Evolutionary conservation across 2,329 filamentous ascomycete species (phyloP), one percentile per base, ranked within the genome.

Genomic region (Scytalidium sp.): DNA sequence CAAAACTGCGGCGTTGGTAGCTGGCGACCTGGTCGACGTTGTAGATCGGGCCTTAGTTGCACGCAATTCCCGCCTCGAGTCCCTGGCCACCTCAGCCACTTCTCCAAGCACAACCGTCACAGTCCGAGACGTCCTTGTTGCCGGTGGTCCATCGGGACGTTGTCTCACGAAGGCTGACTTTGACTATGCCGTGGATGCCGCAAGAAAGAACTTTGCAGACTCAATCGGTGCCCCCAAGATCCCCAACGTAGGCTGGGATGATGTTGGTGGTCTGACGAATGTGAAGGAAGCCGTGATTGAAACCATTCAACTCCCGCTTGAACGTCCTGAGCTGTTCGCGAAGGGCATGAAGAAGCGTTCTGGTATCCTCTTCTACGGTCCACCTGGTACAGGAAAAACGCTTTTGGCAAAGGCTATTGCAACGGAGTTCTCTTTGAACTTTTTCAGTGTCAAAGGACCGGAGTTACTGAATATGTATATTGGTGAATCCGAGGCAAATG

Each of bases 331-430:
- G 67, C 79, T 97, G 1, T 97, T 97, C 62, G 92, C 92, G 25
- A 95, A 93, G 74, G 94, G 93, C 45, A 94, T 97, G 87, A 97
- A 97, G 79, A 97, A 97, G 74, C 85, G 93, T 40, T 96, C 90
- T 19, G 91, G 91, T 59, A 96, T 96, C 57, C 70, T 96, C 20
- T 96, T 96, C 70, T 96, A 96, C 63, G 91, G 91, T 0, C 91
- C 91, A 1, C 91, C 91, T 0, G 91, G 91, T 54, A 96, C 91
- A 1, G 91, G 91, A 60, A 96, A 96, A 72, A 96, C 91, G 1
- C 72, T 96, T n/a, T 78, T 96, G 44, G 91, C 91, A 45, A 96
- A 96, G 72, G 91, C 91, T 23, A 96, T 96, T 59, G 91, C 91
- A 0, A 96, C 91, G 0, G 91, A 96, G 66, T 96, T 95, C 71